Percentiles rank a stretch among this genome's conserved stretches.
Conservation (phyloP, 208 protist species). For the Trypanosoma vivax region DNA sequence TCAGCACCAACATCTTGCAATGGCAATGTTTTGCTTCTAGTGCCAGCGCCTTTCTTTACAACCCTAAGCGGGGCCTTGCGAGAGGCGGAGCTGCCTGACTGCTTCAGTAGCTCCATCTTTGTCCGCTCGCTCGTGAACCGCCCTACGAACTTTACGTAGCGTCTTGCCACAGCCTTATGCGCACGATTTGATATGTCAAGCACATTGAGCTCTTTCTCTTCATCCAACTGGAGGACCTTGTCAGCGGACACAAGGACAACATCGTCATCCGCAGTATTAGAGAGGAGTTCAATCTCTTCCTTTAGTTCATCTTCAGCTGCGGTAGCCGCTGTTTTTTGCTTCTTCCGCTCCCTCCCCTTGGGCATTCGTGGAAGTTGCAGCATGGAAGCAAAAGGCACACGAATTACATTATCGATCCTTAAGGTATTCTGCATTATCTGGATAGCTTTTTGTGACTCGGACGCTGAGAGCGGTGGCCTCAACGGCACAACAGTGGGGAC, state of each 20-base stretch:
- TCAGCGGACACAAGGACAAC: background rate
- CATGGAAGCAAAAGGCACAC: slow-evolving; percentile 26
- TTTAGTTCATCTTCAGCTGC: background rate
- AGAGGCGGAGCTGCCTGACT: no score
- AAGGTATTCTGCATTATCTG: slow-evolving; percentile 31
- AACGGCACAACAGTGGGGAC: background rate
- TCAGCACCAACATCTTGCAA: no score
- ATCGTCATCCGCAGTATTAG: background rate
- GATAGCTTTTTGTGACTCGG: slow-evolving; percentile 38
- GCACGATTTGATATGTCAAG: slow-evolving; percentile 45
- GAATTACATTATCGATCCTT: slow-evolving; percentile 23
- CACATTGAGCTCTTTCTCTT: slow-evolving; percentile 15
- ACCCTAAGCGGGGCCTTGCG: no score
- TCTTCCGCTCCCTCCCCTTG: slow-evolving; percentile 7
- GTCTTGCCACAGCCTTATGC: slow-evolving; percentile 44
- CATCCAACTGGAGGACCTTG: slow-evolving; percentile 8
- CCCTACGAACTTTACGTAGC: slow-evolving; percentile 54
- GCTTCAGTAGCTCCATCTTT: slow-evolving; percentile 52
- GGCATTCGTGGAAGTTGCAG: slow-evolving; percentile 27
- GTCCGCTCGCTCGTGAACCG: slow-evolving; percentile 75
- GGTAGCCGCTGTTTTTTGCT: slow-evolving; percentile 3
- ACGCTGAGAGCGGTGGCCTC: slow-evolving; percentile 40
- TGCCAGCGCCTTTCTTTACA: no score
- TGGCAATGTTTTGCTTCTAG: no score
- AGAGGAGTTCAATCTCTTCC: background rate